Evolutionary conservation across 2,329 filamentous ascomycete genomes (phyloP).

Genomic region (Emydomyces testavorans): DNA sequence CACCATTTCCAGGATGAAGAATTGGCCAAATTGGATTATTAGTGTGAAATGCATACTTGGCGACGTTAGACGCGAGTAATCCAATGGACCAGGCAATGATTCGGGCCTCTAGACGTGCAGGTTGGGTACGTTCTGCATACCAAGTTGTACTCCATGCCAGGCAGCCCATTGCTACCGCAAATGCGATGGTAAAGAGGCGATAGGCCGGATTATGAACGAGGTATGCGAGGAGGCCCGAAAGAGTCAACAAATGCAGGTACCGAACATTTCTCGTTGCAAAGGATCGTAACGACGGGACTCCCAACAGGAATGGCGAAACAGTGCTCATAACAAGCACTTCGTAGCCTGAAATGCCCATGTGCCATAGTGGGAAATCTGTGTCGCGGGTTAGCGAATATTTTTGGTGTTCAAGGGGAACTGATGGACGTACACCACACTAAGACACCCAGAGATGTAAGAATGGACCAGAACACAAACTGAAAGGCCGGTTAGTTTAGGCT

Average conservation of each 20-base stretch:
- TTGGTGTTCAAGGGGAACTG: background rate
- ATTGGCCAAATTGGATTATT: conserved; percentile 97
- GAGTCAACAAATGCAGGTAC: conserved; percentile 61
- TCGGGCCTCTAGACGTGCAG: conserved; percentile 65
- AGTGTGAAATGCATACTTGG: conserved; percentile 86
- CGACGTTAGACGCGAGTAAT: conserved; percentile 69
- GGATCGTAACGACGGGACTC: conserved; percentile 55
- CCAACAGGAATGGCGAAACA: conserved; percentile 67
- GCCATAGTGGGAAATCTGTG: conserved; percentile 86
- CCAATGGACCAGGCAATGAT: conserved; percentile 72
- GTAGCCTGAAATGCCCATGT: conserved; percentile 97
- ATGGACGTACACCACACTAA: conserved; percentile 75
- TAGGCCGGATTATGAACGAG: conserved; percentile 58
- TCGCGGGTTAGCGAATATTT: conserved; percentile 17
- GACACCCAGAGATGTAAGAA: conserved; percentile 77
- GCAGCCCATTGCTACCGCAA: conserved; percentile 68
- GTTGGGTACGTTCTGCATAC: conserved; percentile 63
- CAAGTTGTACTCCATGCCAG: conserved; percentile 75
- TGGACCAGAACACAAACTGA: conserved; percentile 94
- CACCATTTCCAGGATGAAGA: conserved; percentile 79
- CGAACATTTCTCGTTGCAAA: conserved; percentile 58
- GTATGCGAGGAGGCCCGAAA: conserved; percentile 69
- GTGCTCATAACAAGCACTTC: conserved; percentile 81
- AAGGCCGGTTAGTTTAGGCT: conserved; percentile 19
- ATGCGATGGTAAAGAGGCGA: conserved; percentile 69